Evolutionary conservation across 805 yeast species (phyloP), one percentile per base, ranked within the genome.

Genomic region (Kregervanrija pseudodelftensis): DNA sequence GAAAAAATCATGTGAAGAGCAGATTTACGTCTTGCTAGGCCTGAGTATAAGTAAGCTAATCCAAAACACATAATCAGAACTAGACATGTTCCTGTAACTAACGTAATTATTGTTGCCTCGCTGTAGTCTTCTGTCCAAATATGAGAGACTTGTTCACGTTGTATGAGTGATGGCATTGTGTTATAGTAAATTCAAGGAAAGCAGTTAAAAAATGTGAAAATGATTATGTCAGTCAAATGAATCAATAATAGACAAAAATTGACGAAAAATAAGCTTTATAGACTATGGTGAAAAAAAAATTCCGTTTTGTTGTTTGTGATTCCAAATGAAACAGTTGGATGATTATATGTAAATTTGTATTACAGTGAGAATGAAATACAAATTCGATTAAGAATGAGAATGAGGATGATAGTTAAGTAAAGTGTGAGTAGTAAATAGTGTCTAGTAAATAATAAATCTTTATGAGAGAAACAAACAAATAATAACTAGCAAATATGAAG

Each of bases 1-100:
- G 88, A 76, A 85, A 95, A 87, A 30, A 89, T 80, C 76, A 87
- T 76, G 13, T 91, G 82, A 39, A 89, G 69, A 0, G 96, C 96
- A n/a, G 88, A 80, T 63, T 89, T 89, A 57, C 96, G 70, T 59
- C 96, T 71, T 11, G 95, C 91, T 49, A 90, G 71, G 12, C 98
- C 99, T 10, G 95, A 82, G 64, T 91, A 91, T 35, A 91, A 71
- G 59, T 90, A 87, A 3, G 95, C 97, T 56, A 91, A 77, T 13
- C 97, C 98, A 14, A 97, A 96, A 28, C 91, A 79, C 98, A 91
- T 91, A 55, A 90, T 71, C 68, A 91, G 77, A 42, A 90, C 95
- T 57, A 87, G 60, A 17, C 85, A 77, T 1, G 85, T 71, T 33
- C 85, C 83, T 8, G 79, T 56, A 12, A 82, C 66, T 51, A 83